Evolutionary conservation across 2,329 filamentous ascomycete species (phyloP), one percentile per base, ranked within the genome.

Genomic region (Colletotrichum chrysophilum): DNA sequence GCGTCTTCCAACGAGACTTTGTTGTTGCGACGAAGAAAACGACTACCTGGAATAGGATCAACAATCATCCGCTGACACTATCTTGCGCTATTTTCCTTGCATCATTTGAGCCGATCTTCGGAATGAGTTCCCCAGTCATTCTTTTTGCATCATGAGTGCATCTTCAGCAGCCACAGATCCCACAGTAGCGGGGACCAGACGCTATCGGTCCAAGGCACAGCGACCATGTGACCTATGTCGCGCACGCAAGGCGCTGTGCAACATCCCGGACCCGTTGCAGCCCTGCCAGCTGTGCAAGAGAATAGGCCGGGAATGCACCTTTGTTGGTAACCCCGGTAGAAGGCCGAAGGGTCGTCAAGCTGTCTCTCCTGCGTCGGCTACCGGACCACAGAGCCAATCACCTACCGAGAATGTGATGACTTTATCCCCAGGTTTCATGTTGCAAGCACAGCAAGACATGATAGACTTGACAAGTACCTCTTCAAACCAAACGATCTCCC

Each of bases 201-300:
- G 77, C 16, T 80, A 80, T 56, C 78, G 78, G 9, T 80, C 77
- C 34, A 79, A 80, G 43, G 76, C 78, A 1, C 78, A 80, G 62
- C 64, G 78, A 21, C 78, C 79, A 30, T 79, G 78, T 58, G 78
- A 79, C 64, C 65, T 79, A 13, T 80, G 78, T 34, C 79, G 77
- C 12, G 66, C 79, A 4, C 79, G 79, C 26, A 81, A 81, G 43
- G 79, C 78, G 3, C 77, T 81, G 5, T 80, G 79, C 70, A 81
- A 81, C 10, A 81, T 81, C 4, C 79, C 79, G 7, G 79, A 80
- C 36, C 79, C 79, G 1, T 66, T 74, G n/a, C 66, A 71, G 43
- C 79, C 79, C 21, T 81, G 79, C 34, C 79, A 80, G 58, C 75
- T 80, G 4, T 81, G 79, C 26, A 71, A 78, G 26, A 70, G 79